Conservation (phyloP, 345 rosid species). For the Melaleuca quinquenervia region DNA sequence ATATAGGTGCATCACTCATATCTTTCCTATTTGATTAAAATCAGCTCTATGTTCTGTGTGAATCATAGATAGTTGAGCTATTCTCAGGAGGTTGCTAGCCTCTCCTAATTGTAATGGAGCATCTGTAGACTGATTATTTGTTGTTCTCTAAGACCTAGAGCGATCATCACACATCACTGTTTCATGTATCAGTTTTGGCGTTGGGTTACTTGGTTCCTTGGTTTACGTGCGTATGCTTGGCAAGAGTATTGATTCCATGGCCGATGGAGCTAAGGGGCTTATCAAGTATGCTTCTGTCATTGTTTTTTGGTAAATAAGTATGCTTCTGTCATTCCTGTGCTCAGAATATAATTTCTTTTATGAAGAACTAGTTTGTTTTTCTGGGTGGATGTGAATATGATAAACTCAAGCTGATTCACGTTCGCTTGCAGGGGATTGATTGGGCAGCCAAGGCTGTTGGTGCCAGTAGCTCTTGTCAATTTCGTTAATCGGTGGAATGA, state of each 20-base stretch:
- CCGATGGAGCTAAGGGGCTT: slow-evolving; percentile 71
- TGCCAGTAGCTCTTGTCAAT: slow-evolving; percentile 91
- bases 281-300: slow-evolving; percentile 38
- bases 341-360: background rate
- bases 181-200: slow-evolving; percentile 52
- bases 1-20: background rate
- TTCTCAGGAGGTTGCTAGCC: background rate
- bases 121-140: background rate
- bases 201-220: slow-evolving; percentile 68
- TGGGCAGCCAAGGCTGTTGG: slow-evolving; percentile 78
- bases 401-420: background rate
- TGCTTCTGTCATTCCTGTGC: background rate
- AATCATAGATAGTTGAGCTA: background rate
- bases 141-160: background rate
- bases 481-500: slow-evolving; percentile 72
- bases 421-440: slow-evolving; percentile 59
- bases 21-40: background rate
- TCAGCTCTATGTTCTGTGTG: background rate
- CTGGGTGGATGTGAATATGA: background rate
- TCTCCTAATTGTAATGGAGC: background rate
- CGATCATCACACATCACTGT: background rate
- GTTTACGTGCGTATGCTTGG: slow-evolving; percentile 82
- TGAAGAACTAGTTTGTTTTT: background rate
- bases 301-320: no score
- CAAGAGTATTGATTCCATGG: slow-evolving; percentile 70